A percentile compares a stretch with the other conserved stretches of the same genome.
Conservation (phyloP, 306 rosid genomes). For the Rosa multiflora region DNA sequence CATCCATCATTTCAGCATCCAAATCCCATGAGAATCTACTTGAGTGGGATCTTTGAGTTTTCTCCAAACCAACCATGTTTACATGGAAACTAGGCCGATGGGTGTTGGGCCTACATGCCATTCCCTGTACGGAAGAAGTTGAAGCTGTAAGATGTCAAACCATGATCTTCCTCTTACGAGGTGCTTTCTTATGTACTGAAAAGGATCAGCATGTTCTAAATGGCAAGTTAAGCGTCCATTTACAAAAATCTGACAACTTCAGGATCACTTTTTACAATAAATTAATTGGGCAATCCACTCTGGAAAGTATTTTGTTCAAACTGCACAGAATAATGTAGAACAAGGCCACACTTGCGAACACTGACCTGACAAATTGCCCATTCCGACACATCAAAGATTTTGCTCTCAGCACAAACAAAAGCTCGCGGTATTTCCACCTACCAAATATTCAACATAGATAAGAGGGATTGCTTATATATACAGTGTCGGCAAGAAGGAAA, state of each 20-base stretch:
- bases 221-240: neutral
- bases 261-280: neutral
- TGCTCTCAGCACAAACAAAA: slow-evolving; percentile 97
- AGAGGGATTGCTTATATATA: neutral
- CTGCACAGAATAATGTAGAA: neutral
- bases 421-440: slow-evolving; percentile 98
- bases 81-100: slow-evolving; percentile 97
- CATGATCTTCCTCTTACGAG: neutral
- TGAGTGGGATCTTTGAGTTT: slow-evolving; percentile 71
- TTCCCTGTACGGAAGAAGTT: slow-evolving; percentile 59
- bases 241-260: neutral
- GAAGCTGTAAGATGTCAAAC: slow-evolving; percentile 13
- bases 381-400: slow-evolving; percentile 95
- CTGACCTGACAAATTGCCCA: slow-evolving; percentile 99
- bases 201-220: neutral
- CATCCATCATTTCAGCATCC: slow-evolving; percentile 96
- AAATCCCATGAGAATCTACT: slow-evolving; percentile 94
- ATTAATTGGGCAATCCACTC: slow-evolving; percentile 2
- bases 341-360: slow-evolving; percentile 8
- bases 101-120: slow-evolving; percentile 98
- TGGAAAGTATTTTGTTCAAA: neutral
- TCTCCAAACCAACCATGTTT: slow-evolving; percentile 97
- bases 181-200: neutral
- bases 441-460: slow-evolving; percentile 11
- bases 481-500: neutral